Conservation (phyloP, 345 rosid species). For the Pelargonium nanum region DNA sequence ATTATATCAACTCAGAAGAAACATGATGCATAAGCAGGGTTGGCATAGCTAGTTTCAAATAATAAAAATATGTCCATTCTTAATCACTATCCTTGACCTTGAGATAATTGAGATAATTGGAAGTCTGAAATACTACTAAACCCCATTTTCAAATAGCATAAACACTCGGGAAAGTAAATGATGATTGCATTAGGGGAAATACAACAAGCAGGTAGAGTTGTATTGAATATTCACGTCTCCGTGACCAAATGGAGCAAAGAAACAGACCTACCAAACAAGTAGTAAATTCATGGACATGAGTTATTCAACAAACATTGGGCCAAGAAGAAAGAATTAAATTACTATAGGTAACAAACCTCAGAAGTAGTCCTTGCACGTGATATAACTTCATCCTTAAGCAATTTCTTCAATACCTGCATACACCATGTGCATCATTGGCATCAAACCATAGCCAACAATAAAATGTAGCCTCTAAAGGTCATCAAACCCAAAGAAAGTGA, state of each 20-base stretch:
- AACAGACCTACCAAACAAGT: neutral
- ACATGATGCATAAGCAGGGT: too few species aligned
- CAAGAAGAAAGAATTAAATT: neutral
- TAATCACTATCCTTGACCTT: too few species aligned
- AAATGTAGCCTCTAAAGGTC: neutral
- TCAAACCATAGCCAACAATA: neutral
- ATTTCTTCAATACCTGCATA: conserved; percentile 65
- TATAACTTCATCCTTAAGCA: conserved; percentile 67
- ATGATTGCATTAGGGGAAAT: neutral
- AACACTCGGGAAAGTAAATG: neutral
- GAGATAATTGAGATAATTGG: neutral
- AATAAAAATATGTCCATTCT: neutral
- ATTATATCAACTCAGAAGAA: neutral
- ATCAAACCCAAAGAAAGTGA: conserved; percentile 6
- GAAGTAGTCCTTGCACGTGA: conserved; percentile 48
- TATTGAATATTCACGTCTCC: neutral
- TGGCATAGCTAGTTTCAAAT: too few species aligned
- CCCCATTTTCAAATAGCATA: too few species aligned
- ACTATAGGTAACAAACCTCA: conserved; percentile 45
- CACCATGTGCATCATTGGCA: neutral
- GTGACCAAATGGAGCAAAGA: neutral
- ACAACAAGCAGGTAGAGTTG: neutral
- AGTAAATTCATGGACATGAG: neutral
- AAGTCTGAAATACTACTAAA: neutral
- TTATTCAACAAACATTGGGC: neutral